phyloP scores from a whole-genome alignment of 257 asterid genomes.

The Verbascum thapsus region DNA sequence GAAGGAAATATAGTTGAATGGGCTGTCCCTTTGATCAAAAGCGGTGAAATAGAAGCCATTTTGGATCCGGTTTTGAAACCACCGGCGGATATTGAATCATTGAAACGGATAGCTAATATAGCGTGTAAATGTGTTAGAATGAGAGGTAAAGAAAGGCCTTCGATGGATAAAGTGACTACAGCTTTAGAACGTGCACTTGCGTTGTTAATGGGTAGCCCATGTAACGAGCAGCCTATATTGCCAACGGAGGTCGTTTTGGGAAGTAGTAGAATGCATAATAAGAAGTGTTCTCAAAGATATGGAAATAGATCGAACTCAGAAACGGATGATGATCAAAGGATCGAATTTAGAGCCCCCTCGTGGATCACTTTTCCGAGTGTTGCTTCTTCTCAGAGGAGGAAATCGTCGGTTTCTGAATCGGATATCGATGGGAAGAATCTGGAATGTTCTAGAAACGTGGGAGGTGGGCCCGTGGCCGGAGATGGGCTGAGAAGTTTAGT shows the following conservation, averaged over 20 bases:
- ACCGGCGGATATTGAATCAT: constrained; percentile 69
- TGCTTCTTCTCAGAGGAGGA: constrained; percentile 89
- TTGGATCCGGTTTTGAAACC: constrained; percentile 67
- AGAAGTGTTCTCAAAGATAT: constrained; percentile 74
- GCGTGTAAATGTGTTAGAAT: constrained; percentile 89
- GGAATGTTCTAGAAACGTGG: constrained; percentile 45
- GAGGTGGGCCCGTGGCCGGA: constrained; percentile 43
- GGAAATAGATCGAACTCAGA: constrained; percentile 75
- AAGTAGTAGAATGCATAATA: constrained; percentile 85
- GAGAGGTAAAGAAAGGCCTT: constrained; percentile 96
- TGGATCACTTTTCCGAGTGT: constrained; percentile 95
- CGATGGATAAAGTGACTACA: constrained; percentile 92
- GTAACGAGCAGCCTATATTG: constrained; percentile 84
- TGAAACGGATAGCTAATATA: constrained; percentile 68
- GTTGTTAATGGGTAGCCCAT: constrained; percentile 79
- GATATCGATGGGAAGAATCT: constrained; percentile 67
- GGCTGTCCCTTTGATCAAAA: constrained; percentile 87
- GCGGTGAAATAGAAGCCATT: constrained; percentile 58
- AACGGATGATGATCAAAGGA: constrained; percentile 72
- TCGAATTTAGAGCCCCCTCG: constrained; percentile 82
- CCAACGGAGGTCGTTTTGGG: constrained; percentile 93
- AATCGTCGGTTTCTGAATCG: constrained; percentile 74
- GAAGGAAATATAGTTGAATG: constrained; percentile 93
- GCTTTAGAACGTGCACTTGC: constrained; percentile 85
- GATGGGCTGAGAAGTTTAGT: constrained; percentile 70